Evolutionary conservation across 257 asterid species (phyloP), one percentile per base, ranked within the genome.

Genomic region (Jacaranda copaia): DNA sequence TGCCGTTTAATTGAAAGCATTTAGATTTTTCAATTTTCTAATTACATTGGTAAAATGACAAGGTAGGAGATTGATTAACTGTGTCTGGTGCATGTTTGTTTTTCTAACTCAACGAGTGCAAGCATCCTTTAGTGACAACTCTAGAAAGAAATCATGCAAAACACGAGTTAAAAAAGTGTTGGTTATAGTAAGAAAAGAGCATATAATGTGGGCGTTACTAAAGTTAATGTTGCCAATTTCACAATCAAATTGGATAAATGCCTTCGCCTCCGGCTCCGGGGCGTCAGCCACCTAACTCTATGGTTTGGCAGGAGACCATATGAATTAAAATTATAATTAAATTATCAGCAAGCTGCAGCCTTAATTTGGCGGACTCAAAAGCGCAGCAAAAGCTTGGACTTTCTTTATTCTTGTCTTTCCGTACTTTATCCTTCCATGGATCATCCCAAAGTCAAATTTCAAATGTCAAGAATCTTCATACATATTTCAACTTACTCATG

Each of bases 381-480:
- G 6, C 18, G 16, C 36, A 4, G 42, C 68, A 68, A 59, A 57
- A 58, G 2, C 39, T 80, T 20, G 39, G 66, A 35, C 45, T 8
- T 75, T 66, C 64, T 43, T 43, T 65, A 46, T 36, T 46, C 7
- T 2, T 15, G 25, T 64, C 32, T 20, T 51, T 42, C 38, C n/a
- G 4, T 53, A 39, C 4, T 0, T 19, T 45, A 14, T 0, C 16
- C n/a, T 62, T 42, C 46, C 8, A 42, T 75, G 12, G 52, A 42
- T 19, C 15, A 66, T 8, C n/a, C 8, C 9, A 61, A 43, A 59
- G 80, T 74, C 80, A 80, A 40, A 80, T 45, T 51, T 68, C 46
- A 46, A 58, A 20, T 40, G 68, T 66, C 76, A 57, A 73, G 10
- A 12, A 1, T 53, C 15, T 53, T 14, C 3, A 14, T 3, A 8